Evolutionary conservation across 179 eudicot species (phyloP), one percentile per base, ranked within the genome.

Genomic region (Beta macrorhiza): DNA sequence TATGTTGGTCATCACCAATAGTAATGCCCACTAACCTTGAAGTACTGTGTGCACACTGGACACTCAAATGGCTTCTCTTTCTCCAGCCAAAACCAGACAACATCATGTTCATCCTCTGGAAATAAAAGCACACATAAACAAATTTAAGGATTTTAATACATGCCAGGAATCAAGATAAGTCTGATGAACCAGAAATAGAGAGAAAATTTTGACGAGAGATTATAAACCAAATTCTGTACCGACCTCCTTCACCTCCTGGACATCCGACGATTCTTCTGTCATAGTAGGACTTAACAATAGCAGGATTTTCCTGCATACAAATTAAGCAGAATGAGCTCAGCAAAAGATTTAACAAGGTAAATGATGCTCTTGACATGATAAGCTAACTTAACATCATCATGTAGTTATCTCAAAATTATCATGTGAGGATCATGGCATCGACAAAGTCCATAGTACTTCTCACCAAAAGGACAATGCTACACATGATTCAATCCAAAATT

Each of bases 231-330:
- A 70, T 37, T 55, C 4, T 11, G 77, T 16, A 84, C 86, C 59
- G 49, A 94, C 99, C 96, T 84, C 93, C 99, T 88, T 96, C 96
- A 70, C 86, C 99, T 61, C 97, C 97, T 75, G 96, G 98, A 88
- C 98, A 93, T 72, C 98, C 94, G 78, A 95, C 93, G 86, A 93
- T 95, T 86, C 98, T 90, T 87, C 80, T 89, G 85, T 87, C 92
- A 77, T 81, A 92, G 88, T 86, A 87, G 64, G 97, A 95, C 80
- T 89, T 84, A n/a, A 95, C 84, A 85, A 93, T 80, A 75, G 98
- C 92, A 76, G 98, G 98, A 45, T 77, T 83, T 88, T 95, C 98
- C 98, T 95, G 84, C 81, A 90, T 20, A 32, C 56, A 88, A 67
- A 79, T 17, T 45, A 72, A 83, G 80, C 59, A 49, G 13, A 77